Evolutionary conservation across 2,329 filamentous ascomycete species (phyloP), one percentile per base, ranked within the genome.

Genomic region (Aspergillus nomiae): DNA sequence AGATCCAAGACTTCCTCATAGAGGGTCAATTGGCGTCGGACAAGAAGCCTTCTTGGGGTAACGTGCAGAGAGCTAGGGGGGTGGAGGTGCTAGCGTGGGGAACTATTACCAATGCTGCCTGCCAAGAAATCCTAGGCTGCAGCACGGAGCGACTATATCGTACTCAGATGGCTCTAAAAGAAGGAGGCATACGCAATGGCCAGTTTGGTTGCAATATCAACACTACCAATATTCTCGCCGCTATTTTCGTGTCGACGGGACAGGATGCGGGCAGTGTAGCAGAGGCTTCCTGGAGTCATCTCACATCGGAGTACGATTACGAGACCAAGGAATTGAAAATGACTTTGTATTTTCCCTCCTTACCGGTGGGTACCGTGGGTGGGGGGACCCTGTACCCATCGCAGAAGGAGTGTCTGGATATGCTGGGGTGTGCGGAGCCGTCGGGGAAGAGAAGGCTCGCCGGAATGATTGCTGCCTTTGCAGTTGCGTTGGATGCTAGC

Each of bases 1-100:
- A 48, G 19, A 57, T 64, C 14, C 32, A 51, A 12, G 41, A 61
- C 12, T 48, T 67, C 24, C 51, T 63, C 30, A 64, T 71, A 10
- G 70, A 72, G 14, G 68, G 71, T 7, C 66, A 72, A 30, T 65
- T 72, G 56, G 60, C 69, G 14, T 65, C 67, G 6, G 70, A 73
- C 24, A 74, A 75, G 45, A 73, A 71, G 26, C 62, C 70, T 6
- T 71, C 70, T 1, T 71, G 66, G 67, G 65, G 67, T 21, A 68
- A 71, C 53, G 65, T 71, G 5, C 53, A 60, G 32, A 61, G 67
- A 12, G 36, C 70, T 2, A 65, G 71, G 16, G 72, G 71, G 4
- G 67, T 74, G 1, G 63, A 69, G 50, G 72, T 73, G 16, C 54
- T 74, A 14, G 70, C 68, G 5, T 74, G 69, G 71, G 69, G 68